These are phyloP conservation scores for Trametes elegans DNA, from an alignment of 768 basidiomycete genomes.

Conservation along the genomic window DNA sequence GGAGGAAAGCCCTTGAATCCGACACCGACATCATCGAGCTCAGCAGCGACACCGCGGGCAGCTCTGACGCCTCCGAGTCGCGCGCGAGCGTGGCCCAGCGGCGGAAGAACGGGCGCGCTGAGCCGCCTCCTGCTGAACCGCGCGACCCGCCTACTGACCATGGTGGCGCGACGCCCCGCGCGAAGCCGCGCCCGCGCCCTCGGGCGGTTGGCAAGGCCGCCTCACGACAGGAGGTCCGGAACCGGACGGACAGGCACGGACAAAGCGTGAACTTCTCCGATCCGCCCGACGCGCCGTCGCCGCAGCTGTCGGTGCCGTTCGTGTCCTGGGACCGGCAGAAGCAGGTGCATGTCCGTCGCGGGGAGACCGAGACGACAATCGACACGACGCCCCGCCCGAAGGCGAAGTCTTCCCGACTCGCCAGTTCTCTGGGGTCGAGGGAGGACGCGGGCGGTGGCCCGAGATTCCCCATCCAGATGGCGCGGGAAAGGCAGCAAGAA, in stretches of 20 bases:
- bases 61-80: constrained; percentile 6
- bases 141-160: neutral
- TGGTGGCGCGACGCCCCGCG: neutral
- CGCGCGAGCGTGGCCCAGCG: neutral
- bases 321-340: neutral
- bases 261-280: neutral
- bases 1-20: neutral
- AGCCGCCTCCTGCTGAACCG: neutral
- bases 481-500: constrained; percentile 5
- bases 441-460: neutral
- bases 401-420: neutral
- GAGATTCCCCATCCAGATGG: constrained; percentile 5
- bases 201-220: neutral
- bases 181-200: constrained; percentile 3
- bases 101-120: neutral
- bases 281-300: neutral
- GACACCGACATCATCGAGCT: neutral
- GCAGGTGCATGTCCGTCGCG: neutral
- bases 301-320: neutral
- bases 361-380: neutral
- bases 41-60: constrained; percentile 9
- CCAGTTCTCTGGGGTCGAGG: neutral
- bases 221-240: neutral
- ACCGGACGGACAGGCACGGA: neutral
- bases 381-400: constrained; percentile 1